Conservation (phyloP, 208 protist genomes). For the Entamoeba moshkovskii region DNA sequence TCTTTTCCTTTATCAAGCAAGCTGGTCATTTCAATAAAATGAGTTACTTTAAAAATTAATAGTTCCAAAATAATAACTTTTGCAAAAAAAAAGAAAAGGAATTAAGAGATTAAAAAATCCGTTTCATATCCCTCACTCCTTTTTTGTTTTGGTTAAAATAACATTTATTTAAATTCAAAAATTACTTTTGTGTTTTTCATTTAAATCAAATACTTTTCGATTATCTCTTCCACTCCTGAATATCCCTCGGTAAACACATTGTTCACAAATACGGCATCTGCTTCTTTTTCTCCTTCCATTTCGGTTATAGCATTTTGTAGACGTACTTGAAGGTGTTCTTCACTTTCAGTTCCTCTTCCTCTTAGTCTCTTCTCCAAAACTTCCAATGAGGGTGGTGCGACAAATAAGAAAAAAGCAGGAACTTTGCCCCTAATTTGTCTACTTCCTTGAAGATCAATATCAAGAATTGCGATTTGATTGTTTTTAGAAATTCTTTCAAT, state of each 20-base stretch:
- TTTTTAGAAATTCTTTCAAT: background rate
- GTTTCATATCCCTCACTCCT: too few species aligned
- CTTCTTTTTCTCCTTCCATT: conserved; percentile 4
- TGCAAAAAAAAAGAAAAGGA: too few species aligned
- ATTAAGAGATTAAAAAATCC: too few species aligned
- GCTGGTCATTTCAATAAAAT: background rate
- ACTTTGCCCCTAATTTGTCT: background rate
- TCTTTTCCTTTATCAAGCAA: conserved; percentile 5
- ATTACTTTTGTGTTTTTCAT: conserved; percentile 4
- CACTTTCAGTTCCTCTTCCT: conserved; percentile 24
- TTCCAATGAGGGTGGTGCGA: background rate
- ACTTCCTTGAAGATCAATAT: conserved; percentile 18
- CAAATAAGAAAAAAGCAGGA: background rate
- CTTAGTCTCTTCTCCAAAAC: conserved; percentile 14
- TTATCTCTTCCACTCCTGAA: background rate
- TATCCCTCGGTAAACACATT: conserved; percentile 9
- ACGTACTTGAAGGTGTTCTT: conserved; percentile 10
- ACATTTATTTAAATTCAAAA: too few species aligned
- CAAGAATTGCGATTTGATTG: background rate
- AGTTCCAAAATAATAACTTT: too few species aligned
- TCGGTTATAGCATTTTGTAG: background rate
- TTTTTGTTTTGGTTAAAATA: too few species aligned
- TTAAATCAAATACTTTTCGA: conserved; percentile 17
- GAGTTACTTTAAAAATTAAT: too few species aligned
- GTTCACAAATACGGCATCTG: conserved; percentile 6